Conservation (phyloP, 2,329 filamentous ascomycete species). For the Pestalotiopsis fici region DNA sequence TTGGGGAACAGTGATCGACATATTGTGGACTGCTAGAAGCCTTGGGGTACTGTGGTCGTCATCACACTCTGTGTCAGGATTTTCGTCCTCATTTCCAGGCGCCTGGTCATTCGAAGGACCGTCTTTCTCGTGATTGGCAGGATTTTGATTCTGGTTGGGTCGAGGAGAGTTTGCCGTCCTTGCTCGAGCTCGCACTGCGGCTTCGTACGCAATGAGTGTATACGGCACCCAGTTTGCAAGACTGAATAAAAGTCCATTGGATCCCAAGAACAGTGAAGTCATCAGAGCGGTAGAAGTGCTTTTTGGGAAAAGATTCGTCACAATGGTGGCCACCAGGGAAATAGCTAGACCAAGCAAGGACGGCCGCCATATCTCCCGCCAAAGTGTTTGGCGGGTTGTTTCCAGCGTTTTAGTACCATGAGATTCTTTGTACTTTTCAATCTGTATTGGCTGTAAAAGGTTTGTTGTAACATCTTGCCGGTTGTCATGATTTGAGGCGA, state of each 20-base stretch:
- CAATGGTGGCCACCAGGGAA: background rate
- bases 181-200: background rate
- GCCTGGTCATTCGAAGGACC: background rate
- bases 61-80: background rate
- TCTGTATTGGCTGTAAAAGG: background rate
- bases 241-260: background rate
- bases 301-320: background rate
- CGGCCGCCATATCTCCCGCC: background rate
- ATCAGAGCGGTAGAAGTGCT: background rate
- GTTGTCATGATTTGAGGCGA: background rate
- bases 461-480: background rate
- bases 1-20: background rate
- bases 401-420: background rate
- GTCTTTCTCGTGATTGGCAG: background rate
- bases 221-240: background rate
- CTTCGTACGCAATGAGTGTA: background rate
- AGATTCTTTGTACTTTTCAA: background rate
- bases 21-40: background rate
- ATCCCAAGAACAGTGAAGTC: background rate
- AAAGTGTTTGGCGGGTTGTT: background rate
- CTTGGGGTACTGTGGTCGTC: background rate
- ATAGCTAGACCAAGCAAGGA: background rate
- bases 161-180: background rate
- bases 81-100: background rate
- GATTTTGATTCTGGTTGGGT: background rate